These are phyloP conservation scores for Pinus taeda DNA, from an alignment of 75 land plant genomes.

Conservation along the genomic window DNA sequence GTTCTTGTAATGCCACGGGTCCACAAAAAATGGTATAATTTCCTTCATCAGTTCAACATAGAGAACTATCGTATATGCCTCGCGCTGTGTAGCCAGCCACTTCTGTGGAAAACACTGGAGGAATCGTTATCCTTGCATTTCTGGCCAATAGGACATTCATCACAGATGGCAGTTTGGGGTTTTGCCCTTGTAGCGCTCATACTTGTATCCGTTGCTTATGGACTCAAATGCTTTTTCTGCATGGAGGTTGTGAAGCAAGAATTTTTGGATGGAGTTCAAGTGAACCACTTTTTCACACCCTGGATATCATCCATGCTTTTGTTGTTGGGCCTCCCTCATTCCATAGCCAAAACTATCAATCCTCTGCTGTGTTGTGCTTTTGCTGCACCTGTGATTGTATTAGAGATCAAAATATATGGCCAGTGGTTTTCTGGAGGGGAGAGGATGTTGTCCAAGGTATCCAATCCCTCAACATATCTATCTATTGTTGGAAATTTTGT, in stretches of 20 bases:
- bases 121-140: background rate
- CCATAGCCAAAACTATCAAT: slow-evolving; percentile 19
- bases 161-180: background rate
- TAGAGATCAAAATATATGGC: slow-evolving; percentile 81
- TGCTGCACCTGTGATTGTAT: slow-evolving; percentile 53
- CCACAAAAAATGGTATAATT: too few relatives aligned
- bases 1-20: too few relatives aligned
- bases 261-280: slow-evolving; percentile 65
- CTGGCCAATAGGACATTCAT: background rate
- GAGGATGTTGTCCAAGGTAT: slow-evolving; percentile 70
- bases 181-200: background rate
- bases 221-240: slow-evolving; percentile 17
- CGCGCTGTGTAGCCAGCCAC: background rate
- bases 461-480: slow-evolving; percentile 77
- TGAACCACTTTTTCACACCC: slow-evolving; percentile 88
- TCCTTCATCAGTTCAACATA: background rate
- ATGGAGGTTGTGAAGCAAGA: slow-evolving; percentile 78
- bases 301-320: slow-evolving; percentile 68
- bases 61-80: slow-evolving; percentile 1
- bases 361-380: slow-evolving; percentile 53
- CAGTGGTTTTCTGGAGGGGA: slow-evolving; percentile 85
- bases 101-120: slow-evolving; percentile 5
- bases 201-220: background rate
- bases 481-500: slow-evolving; percentile 74
- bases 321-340: slow-evolving; percentile 50